phyloP scores from a whole-genome alignment of 768 basidiomycete genomes.

The Naganishia kalamii region DNA sequence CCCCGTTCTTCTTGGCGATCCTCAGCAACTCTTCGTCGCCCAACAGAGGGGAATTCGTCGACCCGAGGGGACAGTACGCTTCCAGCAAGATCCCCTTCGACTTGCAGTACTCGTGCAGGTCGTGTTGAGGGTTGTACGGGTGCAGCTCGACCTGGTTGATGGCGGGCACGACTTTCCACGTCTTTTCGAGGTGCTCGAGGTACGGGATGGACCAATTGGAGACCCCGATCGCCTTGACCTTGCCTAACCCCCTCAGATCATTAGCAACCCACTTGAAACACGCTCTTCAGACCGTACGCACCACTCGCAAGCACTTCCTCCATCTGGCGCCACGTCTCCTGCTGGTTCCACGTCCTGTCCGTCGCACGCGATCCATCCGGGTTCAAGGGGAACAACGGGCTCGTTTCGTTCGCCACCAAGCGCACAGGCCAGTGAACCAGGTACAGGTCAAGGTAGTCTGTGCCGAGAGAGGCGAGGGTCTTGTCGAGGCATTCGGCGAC shows the following conservation, averaged over 20 bases:
- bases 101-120: conserved; percentile 64
- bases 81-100: conserved; percentile 66
- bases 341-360: conserved; percentile 29
- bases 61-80: conserved; percentile 77
- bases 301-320: conserved; percentile 25
- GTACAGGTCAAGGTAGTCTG: conserved; percentile 75
- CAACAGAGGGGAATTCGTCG: conserved; percentile 69
- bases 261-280: conserved; percentile 49
- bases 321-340: conserved; percentile 38
- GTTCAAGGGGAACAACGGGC: conserved; percentile 20
- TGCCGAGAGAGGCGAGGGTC: conserved; percentile 65
- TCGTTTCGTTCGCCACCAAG: conserved; percentile 22
- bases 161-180: conserved; percentile 66
- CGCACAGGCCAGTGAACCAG: conserved; percentile 39
- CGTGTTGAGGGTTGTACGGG: conserved; percentile 68
- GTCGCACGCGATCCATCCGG: conserved; percentile 29
- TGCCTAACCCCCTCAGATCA: conserved; percentile 63
- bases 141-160: conserved; percentile 79
- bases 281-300: neutral
- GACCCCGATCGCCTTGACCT: conserved; percentile 79
- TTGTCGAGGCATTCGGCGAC: conserved; percentile 71
- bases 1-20: conserved; percentile 60
- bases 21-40: conserved; percentile 57
- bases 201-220: conserved; percentile 67
- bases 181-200: conserved; percentile 61